Base-by-base conservation (phyloP, 2,329 filamentous ascomycete genomes). In the Orbilia oligospora region DNA sequence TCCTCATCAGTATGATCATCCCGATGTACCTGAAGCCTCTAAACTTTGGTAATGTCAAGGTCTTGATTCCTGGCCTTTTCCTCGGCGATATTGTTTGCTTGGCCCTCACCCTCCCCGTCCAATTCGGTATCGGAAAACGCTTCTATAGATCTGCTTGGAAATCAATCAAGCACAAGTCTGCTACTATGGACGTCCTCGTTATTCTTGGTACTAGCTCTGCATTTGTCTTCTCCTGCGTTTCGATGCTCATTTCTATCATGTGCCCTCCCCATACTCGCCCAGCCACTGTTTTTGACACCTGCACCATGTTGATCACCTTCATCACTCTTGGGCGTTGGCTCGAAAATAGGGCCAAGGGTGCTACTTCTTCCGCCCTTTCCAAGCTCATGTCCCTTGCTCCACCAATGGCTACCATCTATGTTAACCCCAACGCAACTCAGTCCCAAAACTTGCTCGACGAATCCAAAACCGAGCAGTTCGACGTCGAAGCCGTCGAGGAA, bases 301-400 rank as follows among this genome's bases (percentile, higher is more conserved):
- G 94, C 85, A 97, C 94, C 22, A 99, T 98, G 96, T 88, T 99
- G 65, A 94, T 99, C 84, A 97, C 94, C 0, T 98, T 99, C 83
- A 93, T 97, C 84, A 94, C 92, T 0, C 86, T 99, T 1, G 93
- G 96, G 3, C 91, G 96, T 41, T 99, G 92, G 86, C 86, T 99
- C 18, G 96, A 99, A 85, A 99, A 98, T 83, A 88, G 91, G 18
- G 96, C 96, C 66, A 99, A 98, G 86, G 96, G 96, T 0, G 93
- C 98, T 85, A 99, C 96, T 0, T 97, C 94, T 4, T 96, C 93
- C 83, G 96, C 96, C 0, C 88, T 99, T 1, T 98, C 95, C 6
- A 89, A 91, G 24, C 89, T 99, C 38, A 99, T 99, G 96, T 97
- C 93, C 16, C 87, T 99, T 58, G 93, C 96, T 27, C 96, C 96